Base-by-base conservation (phyloP, 2,329 filamentous ascomycete species). In the Penicillium sp. region DNA sequence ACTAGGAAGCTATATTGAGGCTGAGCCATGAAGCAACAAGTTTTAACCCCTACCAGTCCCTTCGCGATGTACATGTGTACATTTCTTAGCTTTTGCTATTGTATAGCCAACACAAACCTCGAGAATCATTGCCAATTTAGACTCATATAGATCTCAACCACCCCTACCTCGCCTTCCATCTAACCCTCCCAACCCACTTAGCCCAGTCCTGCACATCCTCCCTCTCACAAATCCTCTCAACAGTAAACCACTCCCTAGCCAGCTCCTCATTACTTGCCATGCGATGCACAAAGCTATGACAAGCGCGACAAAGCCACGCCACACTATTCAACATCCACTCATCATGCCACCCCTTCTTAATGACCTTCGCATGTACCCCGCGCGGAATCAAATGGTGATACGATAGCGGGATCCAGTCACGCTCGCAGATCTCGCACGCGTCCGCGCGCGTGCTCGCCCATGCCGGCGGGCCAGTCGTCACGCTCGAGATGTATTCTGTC, bases 321-420 rank as follows among this genome's bases (percentile, higher is more conserved):
- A 94, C 91, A 68, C 86, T 91, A 65, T 89, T 85, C 71, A 95
- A 70, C 73, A 86, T 83, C 70, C 89, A 88, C 59, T 85, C 83
- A 4, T 82, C 81, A 75, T 92, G 89, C 90, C 90, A 95, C 1
- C 87, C 88, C 40, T 89, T 79, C 77, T 89, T 90, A 38, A 90
- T 70, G 4, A 83, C 89, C 68, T 91, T 90, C 8, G 82, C 85
- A 72, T 95, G 90, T 56, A 90, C 86, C 41, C 83, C 82, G 39
- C 85, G 82, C n/a, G 91, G 91, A 51, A 96, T 91, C 41, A 96
- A 77, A 74, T 95, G 91, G 68, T 96, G 91, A 69, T 94, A 95
- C 1, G 87, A 89, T 57, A 94, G 73, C 9, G 85, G 84, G 23
- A 94, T 83, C 84, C 89, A 91, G 58, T 85, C 82, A 1, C 90